Evolutionary conservation across 2,329 filamentous ascomycete genomes (phyloP).

Genomic region (Ceratocystis cacaofunesta): DNA sequence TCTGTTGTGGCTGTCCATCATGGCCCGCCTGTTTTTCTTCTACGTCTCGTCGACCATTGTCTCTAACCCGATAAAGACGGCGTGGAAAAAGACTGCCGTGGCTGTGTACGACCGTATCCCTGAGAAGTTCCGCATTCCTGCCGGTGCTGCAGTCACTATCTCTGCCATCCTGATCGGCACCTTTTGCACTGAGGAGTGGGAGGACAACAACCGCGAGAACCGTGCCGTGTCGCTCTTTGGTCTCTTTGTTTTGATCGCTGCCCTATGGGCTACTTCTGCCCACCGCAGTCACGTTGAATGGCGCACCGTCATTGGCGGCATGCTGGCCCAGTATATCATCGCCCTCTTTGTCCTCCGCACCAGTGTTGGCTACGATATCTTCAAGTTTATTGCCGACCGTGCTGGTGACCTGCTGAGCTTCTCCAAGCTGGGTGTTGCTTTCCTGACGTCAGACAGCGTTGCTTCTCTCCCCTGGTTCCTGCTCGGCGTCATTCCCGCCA

Average conservation of each 20-base stretch:
- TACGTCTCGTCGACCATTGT: constrained; percentile 54
- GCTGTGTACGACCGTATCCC: constrained; percentile 49
- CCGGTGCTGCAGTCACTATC: constrained; percentile 49
- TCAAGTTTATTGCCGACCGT: constrained; percentile 69
- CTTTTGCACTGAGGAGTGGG: constrained; percentile 55
- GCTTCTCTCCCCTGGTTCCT: constrained; percentile 51
- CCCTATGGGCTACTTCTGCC: constrained; percentile 56
- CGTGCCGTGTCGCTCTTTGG: constrained; percentile 72
- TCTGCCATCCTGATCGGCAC: constrained; percentile 62
- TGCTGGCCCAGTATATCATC: constrained; percentile 76
- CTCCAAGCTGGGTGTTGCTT: constrained; percentile 55
- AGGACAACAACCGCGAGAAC: constrained; percentile 65
- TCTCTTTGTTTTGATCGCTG: constrained; percentile 51
- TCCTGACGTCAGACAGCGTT: constrained; percentile 40
- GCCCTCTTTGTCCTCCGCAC: constrained; percentile 80
- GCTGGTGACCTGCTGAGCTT: constrained; percentile 63
- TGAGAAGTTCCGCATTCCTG: constrained; percentile 34
- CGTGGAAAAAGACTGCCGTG: constrained; percentile 53
- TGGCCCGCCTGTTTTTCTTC: constrained; percentile 58
- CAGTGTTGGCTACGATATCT: constrained; percentile 71
- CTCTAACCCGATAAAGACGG: constrained; percentile 47
- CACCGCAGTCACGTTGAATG: constrained; percentile 50
- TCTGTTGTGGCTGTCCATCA: constrained; percentile 61
- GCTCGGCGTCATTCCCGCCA: constrained; percentile 65
- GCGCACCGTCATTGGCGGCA: constrained; percentile 76